phyloP scores from a whole-genome alignment of 768 basidiomycete genomes.

The Boletus edulis region DNA sequence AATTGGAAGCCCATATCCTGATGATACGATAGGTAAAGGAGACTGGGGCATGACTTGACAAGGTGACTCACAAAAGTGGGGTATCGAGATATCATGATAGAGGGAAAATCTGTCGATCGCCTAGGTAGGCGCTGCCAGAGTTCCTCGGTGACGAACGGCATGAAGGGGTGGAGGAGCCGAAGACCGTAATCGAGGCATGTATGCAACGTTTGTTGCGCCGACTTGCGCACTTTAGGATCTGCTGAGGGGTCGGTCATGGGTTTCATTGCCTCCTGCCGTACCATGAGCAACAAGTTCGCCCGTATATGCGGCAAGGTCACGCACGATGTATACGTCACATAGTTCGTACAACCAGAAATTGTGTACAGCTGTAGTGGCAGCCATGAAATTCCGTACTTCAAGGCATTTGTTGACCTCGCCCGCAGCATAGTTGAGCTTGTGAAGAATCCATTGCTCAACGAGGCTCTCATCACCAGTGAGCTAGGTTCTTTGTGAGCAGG shows the following conservation, averaged over 20 bases:
- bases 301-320: constrained; percentile 27
- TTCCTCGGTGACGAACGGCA: constrained; percentile 99
- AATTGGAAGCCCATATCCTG: constrained; percentile 66
- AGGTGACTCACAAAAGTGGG: constrained; percentile 65
- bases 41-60: neutral
- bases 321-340: constrained; percentile 97
- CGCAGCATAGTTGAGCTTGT: constrained; percentile 86
- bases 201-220: constrained; percentile 94
- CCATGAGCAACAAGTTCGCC: neutral
- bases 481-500: constrained; percentile 37
- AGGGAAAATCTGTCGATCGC: constrained; percentile 73
- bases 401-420: constrained; percentile 73
- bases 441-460: constrained; percentile 93
- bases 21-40: neutral
- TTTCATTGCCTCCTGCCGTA: constrained; percentile 91
- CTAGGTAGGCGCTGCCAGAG: constrained; percentile 96
- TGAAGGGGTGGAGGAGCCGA: constrained; percentile 92
- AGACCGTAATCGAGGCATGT: constrained; percentile 91
- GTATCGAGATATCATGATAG: constrained; percentile 88
- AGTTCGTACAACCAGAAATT: constrained; percentile 98
- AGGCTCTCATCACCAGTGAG: constrained; percentile 88
- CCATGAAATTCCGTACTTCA: constrained; percentile 86
- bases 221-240: constrained; percentile 58
- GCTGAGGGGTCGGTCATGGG: constrained; percentile 88
- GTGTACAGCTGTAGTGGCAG: constrained; percentile 78